Conservation (phyloP, 768 basidiomycete genomes). For the Suillus weaverae region DNA sequence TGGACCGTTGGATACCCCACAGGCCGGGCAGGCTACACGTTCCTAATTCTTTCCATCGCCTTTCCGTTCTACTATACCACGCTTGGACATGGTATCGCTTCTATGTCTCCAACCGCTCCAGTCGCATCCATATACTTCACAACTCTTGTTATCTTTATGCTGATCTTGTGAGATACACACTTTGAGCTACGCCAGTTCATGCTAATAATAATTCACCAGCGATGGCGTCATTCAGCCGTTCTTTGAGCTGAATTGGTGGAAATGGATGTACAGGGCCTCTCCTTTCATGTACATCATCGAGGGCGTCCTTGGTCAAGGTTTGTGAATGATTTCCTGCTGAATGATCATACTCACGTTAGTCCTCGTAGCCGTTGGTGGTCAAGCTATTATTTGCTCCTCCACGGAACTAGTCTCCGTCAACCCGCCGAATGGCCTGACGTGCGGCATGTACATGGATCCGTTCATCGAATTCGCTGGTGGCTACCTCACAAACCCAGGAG, state of each 20-base stretch:
- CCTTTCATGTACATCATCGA: constrained; percentile 60
- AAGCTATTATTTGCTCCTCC: constrained; percentile 51
- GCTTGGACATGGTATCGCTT: constrained; percentile 58
- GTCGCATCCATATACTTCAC: constrained; percentile 59
- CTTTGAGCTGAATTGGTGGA: constrained; percentile 65
- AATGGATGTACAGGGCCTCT: constrained; percentile 64
- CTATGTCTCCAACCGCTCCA: constrained; percentile 59
- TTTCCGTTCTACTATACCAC: constrained; percentile 65
- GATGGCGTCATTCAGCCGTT: constrained; percentile 71
- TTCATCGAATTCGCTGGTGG: constrained; percentile 47
- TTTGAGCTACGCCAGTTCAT: neutral
- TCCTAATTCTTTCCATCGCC: constrained; percentile 50
- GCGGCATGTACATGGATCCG: constrained; percentile 42
- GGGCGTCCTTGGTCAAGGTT: constrained; percentile 46
- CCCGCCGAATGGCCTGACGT: constrained; percentile 47
- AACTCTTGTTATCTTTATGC: constrained; percentile 59
- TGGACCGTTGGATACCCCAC: constrained; percentile 64
- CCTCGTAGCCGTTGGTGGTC: constrained; percentile 47
- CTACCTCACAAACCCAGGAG: constrained; percentile 43
- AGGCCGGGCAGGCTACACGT: constrained; percentile 57
- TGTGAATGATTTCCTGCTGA: constrained; percentile 12
- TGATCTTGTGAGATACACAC: constrained; percentile 43
- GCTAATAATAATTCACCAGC: constrained; percentile 2
- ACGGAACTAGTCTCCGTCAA: constrained; percentile 60
- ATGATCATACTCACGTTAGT: neutral